phyloP scores from a whole-genome alignment of 345 rosid species.

The Triadica sebifera region DNA sequence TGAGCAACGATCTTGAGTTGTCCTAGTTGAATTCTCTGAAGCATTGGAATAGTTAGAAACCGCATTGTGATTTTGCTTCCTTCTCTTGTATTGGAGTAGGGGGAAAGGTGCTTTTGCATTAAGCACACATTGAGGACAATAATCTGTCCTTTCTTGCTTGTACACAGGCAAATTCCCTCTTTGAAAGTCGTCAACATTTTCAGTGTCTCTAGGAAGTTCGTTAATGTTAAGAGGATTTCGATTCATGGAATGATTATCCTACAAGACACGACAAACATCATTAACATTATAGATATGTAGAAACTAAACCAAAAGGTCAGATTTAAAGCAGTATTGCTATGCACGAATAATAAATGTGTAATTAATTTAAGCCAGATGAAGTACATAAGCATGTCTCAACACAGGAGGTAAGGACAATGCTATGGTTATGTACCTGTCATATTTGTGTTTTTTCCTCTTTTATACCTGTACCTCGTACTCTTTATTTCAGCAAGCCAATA shows the following conservation, averaged over 20 bases:
- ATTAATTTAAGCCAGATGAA: no score
- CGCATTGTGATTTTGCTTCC: conserved; percentile 50
- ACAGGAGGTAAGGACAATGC: no score
- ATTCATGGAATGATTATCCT: conserved; percentile 33
- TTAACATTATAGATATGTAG: neutral
- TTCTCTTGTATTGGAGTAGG: conserved; percentile 66
- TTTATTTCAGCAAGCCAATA: neutral
- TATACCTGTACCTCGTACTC: no score
- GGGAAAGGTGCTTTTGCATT: conserved; percentile 62
- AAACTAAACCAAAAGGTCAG: no score
- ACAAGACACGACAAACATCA: conserved; percentile 18
- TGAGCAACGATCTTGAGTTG: conserved; percentile 59
- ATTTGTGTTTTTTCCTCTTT: no score
- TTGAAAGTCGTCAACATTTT: conserved; percentile 9
- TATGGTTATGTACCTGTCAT: no score
- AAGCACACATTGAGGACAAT: conserved; percentile 48
- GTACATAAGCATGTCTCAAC: no score
- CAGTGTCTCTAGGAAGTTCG: conserved; percentile 40
- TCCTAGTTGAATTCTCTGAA: conserved; percentile 55
- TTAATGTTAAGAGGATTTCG: conserved; percentile 24
- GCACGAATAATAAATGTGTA: no score
- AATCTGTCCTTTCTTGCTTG: conserved; percentile 50
- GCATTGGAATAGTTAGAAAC: conserved; percentile 40
- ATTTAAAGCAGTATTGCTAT: no score
- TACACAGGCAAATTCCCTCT: conserved; percentile 27